Evolutionary conservation across 164 flowering plant genomes (phyloP), one percentile per base, ranked within the genome.

Genomic region (Vitis cinerea): DNA sequence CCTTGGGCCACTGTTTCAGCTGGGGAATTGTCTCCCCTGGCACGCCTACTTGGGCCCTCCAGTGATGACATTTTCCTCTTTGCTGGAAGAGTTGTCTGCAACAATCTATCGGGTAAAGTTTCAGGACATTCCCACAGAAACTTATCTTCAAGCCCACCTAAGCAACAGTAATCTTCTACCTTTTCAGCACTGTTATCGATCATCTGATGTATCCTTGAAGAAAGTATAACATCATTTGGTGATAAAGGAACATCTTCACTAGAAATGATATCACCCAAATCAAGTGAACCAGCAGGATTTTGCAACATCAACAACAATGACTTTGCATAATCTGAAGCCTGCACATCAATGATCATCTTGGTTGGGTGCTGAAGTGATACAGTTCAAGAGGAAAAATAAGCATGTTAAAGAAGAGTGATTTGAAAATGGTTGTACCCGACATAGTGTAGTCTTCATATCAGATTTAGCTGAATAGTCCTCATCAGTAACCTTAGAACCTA

Each of bases 61-160:
- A 82, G 71, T n/a, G 94, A 76, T 27, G 93, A 44, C 72, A 85
- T 71, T 81, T 89, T 96, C 80, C 95, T 81, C 69, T 88, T 94
- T 9, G 17, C 65, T 68, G 91, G 71, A 67, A 79, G 80, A 68
- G 74, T 61, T 50, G 85, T 68, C 73, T 85, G 83, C 16, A 88
- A 73, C 55, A 87, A 67, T 74, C 93, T 83, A 66, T 90, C 91
- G 48, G 90, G 94, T 59, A 86, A 82, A 69, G 83, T 79, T 86
- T 93, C 99, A n/a, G 99, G 99, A 70, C 98, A 93, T 62, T 96
- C 98, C 99, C 99, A 96, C 60, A 72, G 66, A 74, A 90, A 93
- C 61, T 70, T 87, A 48, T 90, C 91, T 48, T 75, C 84, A 62
- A 91, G 79, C 23, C 79, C 97, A 69, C 80, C 89, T 7, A 81